phyloP scores from a whole-genome alignment of 1,139 yeast genomes.

The Blastobotrys ciferrii region DNA sequence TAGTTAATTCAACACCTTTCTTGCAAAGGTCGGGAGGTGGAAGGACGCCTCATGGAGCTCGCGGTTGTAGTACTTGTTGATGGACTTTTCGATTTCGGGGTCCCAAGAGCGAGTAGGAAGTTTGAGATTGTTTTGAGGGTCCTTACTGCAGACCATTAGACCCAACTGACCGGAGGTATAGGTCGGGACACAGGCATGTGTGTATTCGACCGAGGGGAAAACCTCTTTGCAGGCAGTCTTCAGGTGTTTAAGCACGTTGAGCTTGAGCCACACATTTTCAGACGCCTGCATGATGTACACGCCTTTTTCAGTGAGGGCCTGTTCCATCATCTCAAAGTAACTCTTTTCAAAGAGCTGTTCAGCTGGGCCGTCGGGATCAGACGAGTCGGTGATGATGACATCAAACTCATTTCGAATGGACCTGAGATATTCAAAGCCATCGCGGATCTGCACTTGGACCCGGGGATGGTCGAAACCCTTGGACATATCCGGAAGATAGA shows the following conservation, averaged over 20 bases:
- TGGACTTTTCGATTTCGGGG: slow-evolving; percentile 58
- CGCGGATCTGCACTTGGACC: slow-evolving; percentile 80
- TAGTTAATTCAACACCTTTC: slow-evolving; percentile 10
- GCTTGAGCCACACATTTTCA: slow-evolving; percentile 86
- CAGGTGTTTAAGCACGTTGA: slow-evolving; percentile 73
- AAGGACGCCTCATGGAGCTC: slow-evolving; percentile 81
- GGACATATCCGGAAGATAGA: slow-evolving; percentile 82
- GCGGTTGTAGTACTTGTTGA: slow-evolving; percentile 77
- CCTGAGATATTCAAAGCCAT: slow-evolving; percentile 86
- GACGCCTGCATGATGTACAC: slow-evolving; percentile 85
- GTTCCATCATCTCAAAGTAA: slow-evolving; percentile 73
- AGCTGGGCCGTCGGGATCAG: slow-evolving; percentile 98
- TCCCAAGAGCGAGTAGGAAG: slow-evolving; percentile 67
- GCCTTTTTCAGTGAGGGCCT: slow-evolving; percentile 78
- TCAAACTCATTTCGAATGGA: slow-evolving; percentile 72
- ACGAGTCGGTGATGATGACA: slow-evolving; percentile 89
- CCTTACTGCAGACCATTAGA: slow-evolving; percentile 87
- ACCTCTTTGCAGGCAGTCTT: slow-evolving; percentile 71
- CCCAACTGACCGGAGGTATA: slow-evolving; percentile 95
- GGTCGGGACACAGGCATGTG: slow-evolving; percentile 87
- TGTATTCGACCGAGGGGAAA: slow-evolving; percentile 86
- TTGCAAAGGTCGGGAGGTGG: slow-evolving; percentile 84
- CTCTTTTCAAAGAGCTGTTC: slow-evolving; percentile 83
- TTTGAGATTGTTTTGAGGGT: slow-evolving; percentile 57
- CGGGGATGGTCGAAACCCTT: slow-evolving; percentile 77